Evolutionary conservation across 306 rosid species (phyloP).

Genomic region (Cicer bijugum): DNA sequence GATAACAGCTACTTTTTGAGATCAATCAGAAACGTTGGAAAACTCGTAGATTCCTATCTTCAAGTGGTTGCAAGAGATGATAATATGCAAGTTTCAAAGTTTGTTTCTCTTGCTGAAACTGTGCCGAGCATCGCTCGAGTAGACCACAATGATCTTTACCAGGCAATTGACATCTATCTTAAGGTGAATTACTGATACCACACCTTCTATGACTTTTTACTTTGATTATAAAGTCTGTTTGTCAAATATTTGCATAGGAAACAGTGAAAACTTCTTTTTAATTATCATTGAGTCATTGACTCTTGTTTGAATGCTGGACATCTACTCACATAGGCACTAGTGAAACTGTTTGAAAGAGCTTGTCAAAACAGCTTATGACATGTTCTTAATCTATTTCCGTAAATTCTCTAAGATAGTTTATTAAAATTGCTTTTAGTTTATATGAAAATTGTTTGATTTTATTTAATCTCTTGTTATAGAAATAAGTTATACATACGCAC

Average conservation of each 20-base stretch:
- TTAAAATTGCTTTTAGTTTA: background rate
- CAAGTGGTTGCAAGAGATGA: slow-evolving; percentile 82
- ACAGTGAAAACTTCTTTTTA: background rate
- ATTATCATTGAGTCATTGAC: slow-evolving; percentile 6
- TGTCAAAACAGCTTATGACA: background rate
- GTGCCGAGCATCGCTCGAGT: slow-evolving; percentile 77
- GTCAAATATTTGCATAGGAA: background rate
- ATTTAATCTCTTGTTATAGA: background rate
- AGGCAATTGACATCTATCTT: slow-evolving; percentile 84
- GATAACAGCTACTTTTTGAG: slow-evolving; percentile 60
- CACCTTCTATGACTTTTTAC: slow-evolving; percentile 5
- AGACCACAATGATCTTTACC: slow-evolving; percentile 76
- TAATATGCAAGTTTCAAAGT: slow-evolving; percentile 72
- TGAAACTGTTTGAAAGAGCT: background rate
- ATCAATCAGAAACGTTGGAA: slow-evolving; percentile 80
- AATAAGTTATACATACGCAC: background rate
- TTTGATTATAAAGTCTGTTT: background rate
- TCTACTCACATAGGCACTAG: background rate
- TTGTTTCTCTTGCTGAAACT: slow-evolving; percentile 75
- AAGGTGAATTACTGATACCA: slow-evolving; percentile 60
- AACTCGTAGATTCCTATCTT: slow-evolving; percentile 92
- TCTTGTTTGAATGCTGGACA: slow-evolving; percentile 6
- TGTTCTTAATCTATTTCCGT: background rate
- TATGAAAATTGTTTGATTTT: background rate
- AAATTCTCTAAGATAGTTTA: background rate